Conservation (phyloP, 768 basidiomycete genomes). For the Gymnopilus junonius region DNA sequence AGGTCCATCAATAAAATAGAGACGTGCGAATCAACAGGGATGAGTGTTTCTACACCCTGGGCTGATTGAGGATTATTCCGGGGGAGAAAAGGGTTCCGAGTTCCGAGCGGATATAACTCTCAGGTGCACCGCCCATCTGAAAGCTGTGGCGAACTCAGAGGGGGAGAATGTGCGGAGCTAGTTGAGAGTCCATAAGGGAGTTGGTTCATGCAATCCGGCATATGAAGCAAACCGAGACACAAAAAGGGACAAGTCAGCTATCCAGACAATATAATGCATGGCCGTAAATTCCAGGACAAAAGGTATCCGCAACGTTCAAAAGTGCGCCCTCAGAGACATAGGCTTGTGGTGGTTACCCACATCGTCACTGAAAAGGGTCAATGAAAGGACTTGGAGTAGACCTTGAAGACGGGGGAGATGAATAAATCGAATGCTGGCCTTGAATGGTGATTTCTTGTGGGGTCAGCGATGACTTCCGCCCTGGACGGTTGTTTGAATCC, state of each 20-base stretch:
- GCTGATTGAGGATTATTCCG: background rate
- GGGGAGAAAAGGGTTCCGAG: background rate
- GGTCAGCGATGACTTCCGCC: background rate
- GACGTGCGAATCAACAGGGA: background rate
- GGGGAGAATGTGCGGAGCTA: background rate
- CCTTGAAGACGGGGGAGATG: constrained; percentile 3
- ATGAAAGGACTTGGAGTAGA: background rate
- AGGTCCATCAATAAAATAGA: background rate
- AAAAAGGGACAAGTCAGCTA: background rate
- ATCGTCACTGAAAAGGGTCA: background rate
- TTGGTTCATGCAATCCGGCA: background rate
- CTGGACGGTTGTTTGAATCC: constrained; percentile 25
- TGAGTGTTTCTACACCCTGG: background rate
- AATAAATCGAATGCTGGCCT: background rate
- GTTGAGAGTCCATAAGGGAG: background rate
- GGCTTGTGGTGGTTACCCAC: background rate
- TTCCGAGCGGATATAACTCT: background rate
- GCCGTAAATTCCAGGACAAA: background rate
- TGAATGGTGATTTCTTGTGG: background rate
- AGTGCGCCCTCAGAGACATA: background rate
- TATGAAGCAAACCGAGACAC: background rate
- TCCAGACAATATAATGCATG: background rate
- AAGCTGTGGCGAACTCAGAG: background rate
- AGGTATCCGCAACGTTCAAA: background rate
- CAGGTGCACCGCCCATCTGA: background rate